Evolutionary conservation across 108 stramenopile species (phyloP).

Genomic region (Nitzschia sp.): DNA sequence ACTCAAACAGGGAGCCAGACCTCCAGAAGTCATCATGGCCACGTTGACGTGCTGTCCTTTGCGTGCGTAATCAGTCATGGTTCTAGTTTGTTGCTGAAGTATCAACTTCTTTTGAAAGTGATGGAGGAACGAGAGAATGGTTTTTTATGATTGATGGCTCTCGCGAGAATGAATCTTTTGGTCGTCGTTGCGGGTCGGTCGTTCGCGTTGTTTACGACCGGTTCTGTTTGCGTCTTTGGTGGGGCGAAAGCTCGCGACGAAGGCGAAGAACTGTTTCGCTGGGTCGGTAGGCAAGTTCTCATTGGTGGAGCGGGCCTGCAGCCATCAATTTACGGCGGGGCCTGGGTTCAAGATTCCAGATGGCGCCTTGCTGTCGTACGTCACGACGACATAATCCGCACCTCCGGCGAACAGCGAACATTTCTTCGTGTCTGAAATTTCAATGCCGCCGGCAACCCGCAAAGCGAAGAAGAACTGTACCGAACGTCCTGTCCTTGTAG

Average conservation of each 20-base stretch:
- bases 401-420: too few species aligned
- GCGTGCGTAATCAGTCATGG: conserved; percentile 20
- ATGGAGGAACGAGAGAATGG: not conserved
- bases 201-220: not conserved
- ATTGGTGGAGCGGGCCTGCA: not conserved
- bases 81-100: not conserved
- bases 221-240: too few species aligned
- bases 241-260: too few species aligned
- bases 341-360: not conserved
- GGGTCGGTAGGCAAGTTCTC: not conserved
- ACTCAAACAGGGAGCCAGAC: conserved; percentile 89
- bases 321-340: not conserved
- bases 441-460: too few species aligned
- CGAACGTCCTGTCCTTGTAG: too few species aligned
- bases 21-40: conserved; percentile 90
- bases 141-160: not conserved
- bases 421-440: too few species aligned
- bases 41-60: conserved; percentile 74
- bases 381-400: too few species aligned
- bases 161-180: not conserved
- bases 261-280: not conserved
- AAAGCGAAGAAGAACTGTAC: too few species aligned
- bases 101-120: not conserved
- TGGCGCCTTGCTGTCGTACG: not conserved
- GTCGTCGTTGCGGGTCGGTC: not conserved